Evolutionary conservation across 805 yeast species (phyloP).

Genomic region (Teunomyces panamensis): DNA sequence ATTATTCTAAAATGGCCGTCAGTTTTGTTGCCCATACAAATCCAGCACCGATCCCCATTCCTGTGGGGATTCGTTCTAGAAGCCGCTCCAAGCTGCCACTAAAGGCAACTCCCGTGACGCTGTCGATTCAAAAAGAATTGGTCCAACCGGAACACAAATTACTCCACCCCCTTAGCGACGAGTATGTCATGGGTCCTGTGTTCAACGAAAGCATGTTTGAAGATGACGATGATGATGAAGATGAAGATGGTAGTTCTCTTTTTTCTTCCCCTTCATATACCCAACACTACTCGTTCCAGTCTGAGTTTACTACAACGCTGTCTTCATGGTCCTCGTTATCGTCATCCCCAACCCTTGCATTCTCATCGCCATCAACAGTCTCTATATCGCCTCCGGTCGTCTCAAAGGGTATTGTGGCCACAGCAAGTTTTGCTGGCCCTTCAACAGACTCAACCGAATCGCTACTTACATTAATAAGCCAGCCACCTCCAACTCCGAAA

Average conservation of each 20-base stretch:
- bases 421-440: not conserved
- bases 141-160: slow-evolving; percentile 1
- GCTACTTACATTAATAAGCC: slow-evolving; percentile 1
- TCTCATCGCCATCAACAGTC: slow-evolving; percentile 5
- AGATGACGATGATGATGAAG: slow-evolving; percentile 3
- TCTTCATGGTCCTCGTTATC: not conserved
- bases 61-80: not conserved
- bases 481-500: not conserved
- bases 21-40: not conserved
- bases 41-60: slow-evolving; percentile 1
- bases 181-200: slow-evolving; percentile 4
- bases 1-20: not conserved
- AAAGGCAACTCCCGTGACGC: not conserved
- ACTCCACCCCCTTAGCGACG: slow-evolving; percentile 6
- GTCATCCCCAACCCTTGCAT: not conserved
- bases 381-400: slow-evolving; percentile 3
- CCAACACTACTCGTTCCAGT: not conserved
- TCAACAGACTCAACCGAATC: slow-evolving; percentile 5
- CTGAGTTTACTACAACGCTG: not conserved
- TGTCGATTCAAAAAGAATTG: not conserved
- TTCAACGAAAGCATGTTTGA: not conserved
- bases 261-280: slow-evolving; percentile 3
- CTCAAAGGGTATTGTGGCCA: not conserved
- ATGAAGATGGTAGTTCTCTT: not conserved
- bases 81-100: not conserved